Conservation (phyloP, 2,329 filamentous ascomycete species). For the Penicillium sp. region DNA sequence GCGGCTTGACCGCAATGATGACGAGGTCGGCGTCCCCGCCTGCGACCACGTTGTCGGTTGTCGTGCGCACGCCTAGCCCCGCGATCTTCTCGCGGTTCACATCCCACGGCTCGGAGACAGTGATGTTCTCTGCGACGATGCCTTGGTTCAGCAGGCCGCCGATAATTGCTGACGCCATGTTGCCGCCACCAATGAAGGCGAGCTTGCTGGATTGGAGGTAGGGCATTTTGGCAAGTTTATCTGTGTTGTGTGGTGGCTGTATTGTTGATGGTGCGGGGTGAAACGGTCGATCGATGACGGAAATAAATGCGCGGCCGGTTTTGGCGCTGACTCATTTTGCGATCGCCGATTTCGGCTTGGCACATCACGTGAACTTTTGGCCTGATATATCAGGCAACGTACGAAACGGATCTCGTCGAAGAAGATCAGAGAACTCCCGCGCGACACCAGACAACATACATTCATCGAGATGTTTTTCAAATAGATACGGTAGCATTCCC, state of each 20-base stretch:
- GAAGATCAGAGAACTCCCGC: no score
- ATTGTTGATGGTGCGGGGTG: not conserved
- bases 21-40: slow-evolving; percentile 35
- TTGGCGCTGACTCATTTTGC: not conserved
- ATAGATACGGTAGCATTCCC: no score
- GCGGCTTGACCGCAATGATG: slow-evolving; percentile 42
- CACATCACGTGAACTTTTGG: not conserved
- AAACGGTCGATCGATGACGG: not conserved
- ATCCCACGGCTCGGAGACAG: slow-evolving; percentile 42
- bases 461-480: no score
- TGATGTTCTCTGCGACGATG: slow-evolving; percentile 38
- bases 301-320: not conserved
- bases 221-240: slow-evolving; percentile 1
- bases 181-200: slow-evolving; percentile 44
- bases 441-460: no score
- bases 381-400: not conserved
- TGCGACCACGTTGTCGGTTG: slow-evolving; percentile 36
- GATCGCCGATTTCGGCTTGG: not conserved
- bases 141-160: slow-evolving; percentile 36
- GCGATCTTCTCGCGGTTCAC: slow-evolving; percentile 42
- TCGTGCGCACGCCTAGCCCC: slow-evolving; percentile 35
- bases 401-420: not conserved
- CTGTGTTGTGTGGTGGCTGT: not conserved
- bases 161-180: slow-evolving; percentile 45
- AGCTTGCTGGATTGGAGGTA: slow-evolving; percentile 39